A percentile compares a stretch with the other conserved stretches of the same genome.
These are phyloP conservation scores for Coemansia sp. DNA, from an alignment of 192 early-diverging fungal species.

Conservation along the genomic window DNA sequence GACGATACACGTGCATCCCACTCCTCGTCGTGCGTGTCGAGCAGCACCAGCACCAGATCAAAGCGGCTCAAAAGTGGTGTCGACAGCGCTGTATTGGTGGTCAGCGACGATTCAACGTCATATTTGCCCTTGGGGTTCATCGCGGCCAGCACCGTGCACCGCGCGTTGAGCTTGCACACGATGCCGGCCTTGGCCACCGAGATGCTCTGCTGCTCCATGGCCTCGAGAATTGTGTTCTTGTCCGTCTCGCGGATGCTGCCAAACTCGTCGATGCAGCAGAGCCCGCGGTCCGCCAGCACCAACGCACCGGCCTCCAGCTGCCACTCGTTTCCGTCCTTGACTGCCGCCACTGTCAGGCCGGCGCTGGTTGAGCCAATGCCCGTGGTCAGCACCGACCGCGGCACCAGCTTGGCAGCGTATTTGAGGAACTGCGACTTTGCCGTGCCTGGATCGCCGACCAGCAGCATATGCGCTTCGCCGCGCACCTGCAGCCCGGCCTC, in stretches of 20 bases:
- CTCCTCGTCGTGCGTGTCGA: constrained; percentile 61
- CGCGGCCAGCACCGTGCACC: constrained; percentile 76
- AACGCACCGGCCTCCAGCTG: constrained; percentile 80
- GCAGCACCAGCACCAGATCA: constrained; percentile 68
- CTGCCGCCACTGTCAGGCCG: constrained; percentile 74
- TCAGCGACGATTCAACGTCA: constrained; percentile 57
- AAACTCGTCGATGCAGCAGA: constrained; percentile 88
- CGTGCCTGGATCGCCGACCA: constrained; percentile 79
- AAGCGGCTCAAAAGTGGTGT: constrained; percentile 71
- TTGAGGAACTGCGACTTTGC: constrained; percentile 82
- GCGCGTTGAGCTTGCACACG: constrained; percentile 74
- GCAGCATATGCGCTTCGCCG: constrained; percentile 72
- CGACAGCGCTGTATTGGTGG: constrained; percentile 67
- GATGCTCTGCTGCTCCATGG: constrained; percentile 86
- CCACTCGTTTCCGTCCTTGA: constrained; percentile 75
- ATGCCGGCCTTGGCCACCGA: constrained; percentile 77
- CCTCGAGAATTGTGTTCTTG: constrained; percentile 75
- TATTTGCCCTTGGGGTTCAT: constrained; percentile 79
- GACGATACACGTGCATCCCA: constrained; percentile 67
- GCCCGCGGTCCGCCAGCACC: constrained; percentile 72
- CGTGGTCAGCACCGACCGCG: constrained; percentile 72
- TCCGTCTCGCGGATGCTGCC: constrained; percentile 73
- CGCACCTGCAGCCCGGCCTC: constrained; percentile 62
- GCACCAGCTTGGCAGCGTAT: constrained; percentile 63
- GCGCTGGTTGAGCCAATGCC: constrained; percentile 78